Base-by-base conservation (phyloP, 169 alveolate genomes). In the Plasmodium falciparum region DNA sequence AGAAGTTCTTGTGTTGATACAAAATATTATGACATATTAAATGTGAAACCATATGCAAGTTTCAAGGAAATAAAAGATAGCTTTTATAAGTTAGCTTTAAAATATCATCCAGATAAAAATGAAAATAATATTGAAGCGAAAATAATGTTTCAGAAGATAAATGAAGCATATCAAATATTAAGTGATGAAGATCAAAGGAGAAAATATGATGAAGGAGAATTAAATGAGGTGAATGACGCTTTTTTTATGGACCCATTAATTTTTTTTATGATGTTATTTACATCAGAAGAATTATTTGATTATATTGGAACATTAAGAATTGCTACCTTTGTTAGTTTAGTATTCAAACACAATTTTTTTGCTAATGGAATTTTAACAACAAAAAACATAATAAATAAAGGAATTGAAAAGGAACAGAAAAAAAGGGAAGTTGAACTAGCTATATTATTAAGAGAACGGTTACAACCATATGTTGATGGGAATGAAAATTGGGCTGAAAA, bases 201-300 rank as follows among this genome's bases (percentile, higher is more conserved):
- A 33, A 33, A 33, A 33, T 33, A 33, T 5, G 43, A 33, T 33
- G 43, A 33, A 33, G 43, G 43, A 1, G 43, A 33, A 33, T 33
- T 43, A 6, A 62, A 62, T n/a, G 95, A 72, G 39, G 33, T 88
- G 3, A 39, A 49, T 11, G 93, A 70, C 47, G 45, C 92, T 72
- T 61, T 90, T 2, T 63, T 65, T 13, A 73, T 91, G 1, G 96
- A 93, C 26, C 80, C 91, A 3, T 74, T 94, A 12, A 17, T 93
- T 1, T 43, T 93, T 22, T 93, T 93, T 85, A 88, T 93, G 90
- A 69, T 93, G 93, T 88, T 93, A 1, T 93, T 85, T 24, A 94
- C 95, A 11, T 88, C 94, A 5, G 96, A 93, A 17, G 90, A 83
- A 17, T 43, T 93, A 56, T 91, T 49, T 9, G 96, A 93, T 33